Evolutionary conservation across 2,329 filamentous ascomycete species (phyloP).

Genomic region (Scedosporium apiospermum): DNA sequence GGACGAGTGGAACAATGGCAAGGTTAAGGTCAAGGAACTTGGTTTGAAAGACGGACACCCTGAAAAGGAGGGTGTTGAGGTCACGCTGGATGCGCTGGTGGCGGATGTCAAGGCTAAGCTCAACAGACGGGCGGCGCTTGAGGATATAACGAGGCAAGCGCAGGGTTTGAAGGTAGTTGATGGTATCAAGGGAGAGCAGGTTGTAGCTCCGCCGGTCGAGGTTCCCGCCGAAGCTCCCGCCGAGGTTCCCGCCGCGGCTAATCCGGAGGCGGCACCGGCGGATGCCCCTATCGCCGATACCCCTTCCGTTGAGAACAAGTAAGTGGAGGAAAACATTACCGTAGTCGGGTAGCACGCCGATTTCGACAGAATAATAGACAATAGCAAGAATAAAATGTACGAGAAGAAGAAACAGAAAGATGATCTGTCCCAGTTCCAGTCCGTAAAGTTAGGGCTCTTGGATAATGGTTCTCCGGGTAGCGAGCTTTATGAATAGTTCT

Average conservation of each 20-base stretch:
- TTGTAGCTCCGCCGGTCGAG: not conserved
- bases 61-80: constrained; percentile 78
- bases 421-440: too few relatives aligned
- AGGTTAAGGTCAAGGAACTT: constrained; percentile 77
- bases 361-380: too few relatives aligned
- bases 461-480: too few relatives aligned
- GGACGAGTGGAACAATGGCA: constrained; percentile 73
- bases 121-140: constrained; percentile 31
- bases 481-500: too few relatives aligned
- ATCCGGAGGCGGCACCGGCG: not conserved
- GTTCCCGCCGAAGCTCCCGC: too few relatives aligned
- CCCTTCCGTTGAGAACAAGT: constrained; percentile 11
- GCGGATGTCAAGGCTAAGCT: constrained; percentile 47
- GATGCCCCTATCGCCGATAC: constrained; percentile 5
- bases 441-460: too few relatives aligned
- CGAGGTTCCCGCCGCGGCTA: not conserved
- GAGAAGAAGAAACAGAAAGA: too few relatives aligned
- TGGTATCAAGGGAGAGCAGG: constrained; percentile 28
- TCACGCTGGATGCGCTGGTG: constrained; percentile 55
- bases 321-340: not conserved
- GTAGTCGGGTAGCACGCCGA: too few relatives aligned
- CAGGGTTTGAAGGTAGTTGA: constrained; percentile 36
- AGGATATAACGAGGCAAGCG: constrained; percentile 30
- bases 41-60: constrained; percentile 71
- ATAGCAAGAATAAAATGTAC: too few relatives aligned